Percentiles rank a stretch among this genome's conserved stretches.
Conservation (phyloP, 371 early-diverging fungal genomes). For the Lichtheimia ramosa region DNA sequence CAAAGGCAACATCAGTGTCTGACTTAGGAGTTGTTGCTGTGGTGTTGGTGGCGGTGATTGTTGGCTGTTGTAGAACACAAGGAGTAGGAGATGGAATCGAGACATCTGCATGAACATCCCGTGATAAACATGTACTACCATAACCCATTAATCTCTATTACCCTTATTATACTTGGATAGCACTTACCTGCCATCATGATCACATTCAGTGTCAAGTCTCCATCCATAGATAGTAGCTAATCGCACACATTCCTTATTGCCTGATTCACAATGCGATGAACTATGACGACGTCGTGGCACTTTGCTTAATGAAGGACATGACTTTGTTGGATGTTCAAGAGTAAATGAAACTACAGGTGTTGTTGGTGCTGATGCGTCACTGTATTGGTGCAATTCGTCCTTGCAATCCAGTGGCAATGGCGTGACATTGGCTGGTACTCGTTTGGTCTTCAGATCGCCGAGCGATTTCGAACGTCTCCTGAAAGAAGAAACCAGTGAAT, state of each 20-base stretch:
- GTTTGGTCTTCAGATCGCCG: slow-evolving; percentile 25
- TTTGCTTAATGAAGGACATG: not conserved
- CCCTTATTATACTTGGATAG: too few relatives aligned
- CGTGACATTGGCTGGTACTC: slow-evolving; percentile 1
- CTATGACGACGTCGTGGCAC: slow-evolving; percentile 47
- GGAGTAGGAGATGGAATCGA: not conserved
- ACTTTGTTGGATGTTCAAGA: not conserved
- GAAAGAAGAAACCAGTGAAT: not conserved
- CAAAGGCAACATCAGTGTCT: not conserved
- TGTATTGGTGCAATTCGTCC: slow-evolving; percentile 8
- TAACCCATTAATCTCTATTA: too few relatives aligned
- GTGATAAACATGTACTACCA: slow-evolving; percentile 1
- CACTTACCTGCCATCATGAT: slow-evolving; percentile 5
- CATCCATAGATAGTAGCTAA: slow-evolving; percentile 60
- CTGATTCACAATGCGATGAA: slow-evolving; percentile 38
- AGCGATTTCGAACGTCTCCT: slow-evolving; percentile 46
- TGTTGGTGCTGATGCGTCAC: slow-evolving; percentile 13
- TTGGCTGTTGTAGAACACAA: not conserved
- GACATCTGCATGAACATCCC: slow-evolving; percentile 1
- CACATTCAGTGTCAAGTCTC: slow-evolving; percentile 19
- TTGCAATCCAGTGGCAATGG: not conserved
- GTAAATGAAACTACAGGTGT: slow-evolving; percentile 22
- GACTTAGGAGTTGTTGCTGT: not conserved
- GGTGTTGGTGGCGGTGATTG: not conserved
- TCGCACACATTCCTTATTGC: slow-evolving; percentile 43